phyloP scores from a whole-genome alignment of 805 yeast genomes.

The Myxozyma mucilagina region DNA sequence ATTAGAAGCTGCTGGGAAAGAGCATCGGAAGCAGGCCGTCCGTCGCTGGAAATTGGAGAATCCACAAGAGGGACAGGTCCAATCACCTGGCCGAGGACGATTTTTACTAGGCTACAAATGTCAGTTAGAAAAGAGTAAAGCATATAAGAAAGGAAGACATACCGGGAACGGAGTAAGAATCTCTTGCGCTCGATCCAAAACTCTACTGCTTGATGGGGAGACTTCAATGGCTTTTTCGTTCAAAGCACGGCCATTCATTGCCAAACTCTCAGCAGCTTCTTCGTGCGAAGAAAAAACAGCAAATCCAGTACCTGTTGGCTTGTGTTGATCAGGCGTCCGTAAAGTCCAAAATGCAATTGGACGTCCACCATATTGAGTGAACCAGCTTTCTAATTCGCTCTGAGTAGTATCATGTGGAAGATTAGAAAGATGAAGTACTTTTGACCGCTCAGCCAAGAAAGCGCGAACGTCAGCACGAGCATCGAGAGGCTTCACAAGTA shows the following conservation, averaged over 20 bases:
- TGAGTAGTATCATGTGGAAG: constrained; percentile 86
- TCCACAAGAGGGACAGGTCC: constrained; percentile 98
- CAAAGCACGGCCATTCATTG: constrained; percentile 74
- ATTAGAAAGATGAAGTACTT: constrained; percentile 76
- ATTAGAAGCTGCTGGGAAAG: constrained; percentile 75
- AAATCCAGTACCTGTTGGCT: constrained; percentile 68
- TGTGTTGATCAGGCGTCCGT: constrained; percentile 57
- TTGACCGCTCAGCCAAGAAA: constrained; percentile 70
- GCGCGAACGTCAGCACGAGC: constrained; percentile 67
- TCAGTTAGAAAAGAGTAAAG: neutral
- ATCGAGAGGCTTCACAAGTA: constrained; percentile 74
- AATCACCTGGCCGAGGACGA: constrained; percentile 93
- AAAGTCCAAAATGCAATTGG: constrained; percentile 90
- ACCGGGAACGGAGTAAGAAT: constrained; percentile 77
- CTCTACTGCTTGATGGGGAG: constrained; percentile 77
- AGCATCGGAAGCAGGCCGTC: constrained; percentile 90
- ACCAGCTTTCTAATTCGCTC: constrained; percentile 87
- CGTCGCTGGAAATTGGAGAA: constrained; percentile 92
- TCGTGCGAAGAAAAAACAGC: constrained; percentile 83
- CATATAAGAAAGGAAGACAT: neutral
- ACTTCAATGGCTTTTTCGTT: constrained; percentile 78
- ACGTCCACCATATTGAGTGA: constrained; percentile 79
- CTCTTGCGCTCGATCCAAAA: constrained; percentile 79
- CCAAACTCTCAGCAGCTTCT: constrained; percentile 76
- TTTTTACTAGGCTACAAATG: constrained; percentile 57